Evolutionary conservation across 805 yeast species (phyloP), one percentile per base, ranked within the genome.

Genomic region (Zygosaccharomyces rouxii): DNA sequence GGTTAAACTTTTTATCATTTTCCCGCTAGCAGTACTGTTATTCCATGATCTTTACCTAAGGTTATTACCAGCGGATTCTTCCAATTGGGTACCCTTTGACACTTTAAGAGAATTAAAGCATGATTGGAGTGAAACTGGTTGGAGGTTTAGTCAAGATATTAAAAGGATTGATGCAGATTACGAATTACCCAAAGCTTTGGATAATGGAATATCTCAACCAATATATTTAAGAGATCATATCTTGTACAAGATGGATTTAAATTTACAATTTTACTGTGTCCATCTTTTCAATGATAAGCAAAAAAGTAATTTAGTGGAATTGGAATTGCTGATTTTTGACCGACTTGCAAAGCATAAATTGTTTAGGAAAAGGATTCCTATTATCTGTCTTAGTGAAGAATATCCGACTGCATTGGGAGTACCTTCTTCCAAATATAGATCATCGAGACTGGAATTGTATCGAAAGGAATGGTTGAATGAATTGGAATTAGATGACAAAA

Each of bases 21-120:
- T 59, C 22, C 70, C 70, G 4, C 46, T 66, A 7, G 54, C 70
- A 1, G 49, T 49, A 6, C 40, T 64, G 7, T 45, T 63, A 28
- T 66, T 63, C 42, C 55, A 62, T 48, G 68, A 66, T 42, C 57
- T 63, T 30, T 62, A 59, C 40, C 44, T 43, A 6, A 49, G 62
- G 18, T 50, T 66, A 26, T 46, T 63, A 22, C 64, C 67, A 21
- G 23, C 57, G 14, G 69, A 64, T 38, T 57, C 69, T 0, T 55
- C 60, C 2, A 64, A 57, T 43, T 46, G 47, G 39, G 55, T 56
- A 1, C 62, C 63, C 1, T 38, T 63, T n/a, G 50, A 57, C 4
- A 47, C 48, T 2, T 50, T 58, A 35, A 39, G 47, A 3, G 35
- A 38, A 10, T 21, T 31, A 29, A 21, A 42, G 28, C 38, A 40